Conservation (phyloP, 345 rosid genomes). For the Brassica juncea region DNA sequence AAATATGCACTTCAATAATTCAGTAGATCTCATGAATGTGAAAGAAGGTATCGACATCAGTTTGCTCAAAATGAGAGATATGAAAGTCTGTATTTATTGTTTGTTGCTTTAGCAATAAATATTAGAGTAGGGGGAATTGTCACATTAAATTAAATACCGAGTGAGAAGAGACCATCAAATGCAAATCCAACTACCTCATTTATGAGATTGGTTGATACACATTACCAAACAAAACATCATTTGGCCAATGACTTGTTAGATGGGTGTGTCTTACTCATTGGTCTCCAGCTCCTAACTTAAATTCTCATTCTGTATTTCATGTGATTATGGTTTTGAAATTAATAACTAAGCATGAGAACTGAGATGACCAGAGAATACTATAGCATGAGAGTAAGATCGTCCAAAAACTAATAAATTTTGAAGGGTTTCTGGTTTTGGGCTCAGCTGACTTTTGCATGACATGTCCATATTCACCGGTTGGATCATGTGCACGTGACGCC, state of each 20-base stretch:
- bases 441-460: slow-evolving; percentile 40
- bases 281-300: slow-evolving; percentile 28
- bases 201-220: slow-evolving; percentile 40
- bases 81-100: slow-evolving; percentile 21
- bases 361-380: neutral
- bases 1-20: slow-evolving; percentile 10
- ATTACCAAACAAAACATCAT: slow-evolving; percentile 36
- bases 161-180: slow-evolving; percentile 24
- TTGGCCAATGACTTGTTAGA: slow-evolving; percentile 39
- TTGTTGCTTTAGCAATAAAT: slow-evolving; percentile 31
- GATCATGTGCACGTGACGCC: slow-evolving; percentile 47
- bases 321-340: slow-evolving; percentile 28
- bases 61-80: slow-evolving; percentile 21
- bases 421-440: slow-evolving; percentile 22
- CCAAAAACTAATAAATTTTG: slow-evolving; percentile 6
- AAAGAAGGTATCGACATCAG: slow-evolving; percentile 20
- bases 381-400: slow-evolving; percentile 30
- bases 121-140: slow-evolving; percentile 38
- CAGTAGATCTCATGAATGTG: slow-evolving; percentile 1
- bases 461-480: slow-evolving; percentile 34
- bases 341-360: slow-evolving; percentile 22
- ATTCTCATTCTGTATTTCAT: slow-evolving; percentile 28
- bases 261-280: slow-evolving; percentile 37
- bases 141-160: slow-evolving; percentile 38
- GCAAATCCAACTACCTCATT: slow-evolving; percentile 43